phyloP scores from a whole-genome alignment of 129 eudicot species.

The Helianthus annuus region HanXRQr2.0-SUNRISE NC_035436.2:157626479-157626978 shows the following conservation, averaged over 20 bases:
- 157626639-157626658: constrained; percentile 59
- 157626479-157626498: constrained; percentile 90
- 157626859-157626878: neutral
- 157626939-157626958: constrained; percentile 96
- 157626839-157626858: constrained; percentile 10
- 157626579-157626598: constrained; percentile 82
- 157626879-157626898: constrained; percentile 1
- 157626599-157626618: constrained; percentile 87
- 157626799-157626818: constrained; percentile 97
- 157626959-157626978: constrained; percentile 94
- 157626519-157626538: constrained; percentile 85
- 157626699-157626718: neutral
- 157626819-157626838: constrained; percentile 58
- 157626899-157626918: neutral
- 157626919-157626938: constrained; percentile 65
- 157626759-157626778: constrained; percentile 81
- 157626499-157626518: constrained; percentile 77
- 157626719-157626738: constrained; percentile 73
- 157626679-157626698: neutral
- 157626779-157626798: constrained; percentile 67
- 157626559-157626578: constrained; percentile 83
- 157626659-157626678: neutral
- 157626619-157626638: constrained; percentile 78
- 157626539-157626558: constrained; percentile 93
- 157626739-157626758: constrained; percentile 73